A percentile compares a stretch with the other conserved stretches of the same genome.
phyloP scores from a whole-genome alignment of 208 protist species.

The Trypanosoma congolense region DNA sequence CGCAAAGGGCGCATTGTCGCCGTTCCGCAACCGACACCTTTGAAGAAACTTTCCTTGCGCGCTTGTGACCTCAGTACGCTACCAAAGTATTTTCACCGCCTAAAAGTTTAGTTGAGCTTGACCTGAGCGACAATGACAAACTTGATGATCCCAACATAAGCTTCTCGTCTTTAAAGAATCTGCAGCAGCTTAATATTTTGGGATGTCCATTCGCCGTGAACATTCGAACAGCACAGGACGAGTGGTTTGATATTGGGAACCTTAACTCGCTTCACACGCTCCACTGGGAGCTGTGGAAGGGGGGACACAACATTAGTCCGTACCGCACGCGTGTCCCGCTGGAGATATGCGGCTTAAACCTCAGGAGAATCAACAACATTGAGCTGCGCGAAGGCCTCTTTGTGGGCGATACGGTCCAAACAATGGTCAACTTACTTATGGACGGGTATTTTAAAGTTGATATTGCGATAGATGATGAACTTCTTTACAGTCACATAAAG shows the following conservation, averaged over 20 bases:
- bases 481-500: slow-evolving; percentile 58
- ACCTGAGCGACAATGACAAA: slow-evolving; percentile 77
- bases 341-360: slow-evolving; percentile 67
- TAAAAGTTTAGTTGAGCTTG: slow-evolving; percentile 73
- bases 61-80: slow-evolving; percentile 65
- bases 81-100: slow-evolving; percentile 87
- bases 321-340: slow-evolving; percentile 84
- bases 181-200: slow-evolving; percentile 72
- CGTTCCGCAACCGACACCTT: slow-evolving; percentile 57
- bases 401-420: slow-evolving; percentile 69
- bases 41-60: slow-evolving; percentile 66
- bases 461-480: slow-evolving; percentile 64
- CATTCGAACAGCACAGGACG: slow-evolving; percentile 47
- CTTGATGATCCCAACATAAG: slow-evolving; percentile 86
- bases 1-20: slow-evolving; percentile 55
- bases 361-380: slow-evolving; percentile 65
- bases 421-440: slow-evolving; percentile 71
- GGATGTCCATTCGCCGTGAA: slow-evolving; percentile 82
- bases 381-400: slow-evolving; percentile 62
- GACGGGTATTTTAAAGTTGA: slow-evolving; percentile 89
- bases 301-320: slow-evolving; percentile 66
- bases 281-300: slow-evolving; percentile 80
- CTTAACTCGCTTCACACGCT: slow-evolving; percentile 61
- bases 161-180: slow-evolving; percentile 72
- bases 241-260: slow-evolving; percentile 87